A percentile compares a stretch with the other conserved stretches of the same genome.
These are phyloP conservation scores for Marasmius fiardii DNA, from an alignment of 1,284 basidiomycete species.

Conservation along the genomic window DNA sequence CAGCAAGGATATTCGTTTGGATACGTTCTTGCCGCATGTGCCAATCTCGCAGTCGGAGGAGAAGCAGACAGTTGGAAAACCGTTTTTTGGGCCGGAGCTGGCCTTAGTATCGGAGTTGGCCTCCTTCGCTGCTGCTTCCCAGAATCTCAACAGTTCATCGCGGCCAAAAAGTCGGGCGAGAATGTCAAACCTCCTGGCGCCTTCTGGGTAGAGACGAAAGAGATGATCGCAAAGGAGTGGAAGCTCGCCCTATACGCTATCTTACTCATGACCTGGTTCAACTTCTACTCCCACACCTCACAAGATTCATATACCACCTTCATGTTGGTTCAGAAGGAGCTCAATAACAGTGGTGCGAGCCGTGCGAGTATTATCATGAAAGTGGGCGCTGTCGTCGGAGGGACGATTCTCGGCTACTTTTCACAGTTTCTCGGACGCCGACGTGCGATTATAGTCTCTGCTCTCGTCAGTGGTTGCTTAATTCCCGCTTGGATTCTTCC, in stretches of 20 bases:
- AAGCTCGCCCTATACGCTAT: constrained; percentile 1
- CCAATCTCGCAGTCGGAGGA: constrained; percentile 11
- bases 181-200: constrained; percentile 6
- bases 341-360: constrained; percentile 8
- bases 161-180: constrained; percentile 12
- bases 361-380: constrained; percentile 15
- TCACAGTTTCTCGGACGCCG: constrained; percentile 12
- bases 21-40: constrained; percentile 12
- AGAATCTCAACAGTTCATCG: constrained; percentile 13
- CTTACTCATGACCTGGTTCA: constrained; percentile 15
- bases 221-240: constrained; percentile 10
- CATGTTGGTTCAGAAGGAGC: constrained; percentile 10
- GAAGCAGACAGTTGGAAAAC: constrained; percentile 11
- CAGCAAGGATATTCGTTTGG: constrained; percentile 16
- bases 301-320: constrained; percentile 14
- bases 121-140: constrained; percentile 12
- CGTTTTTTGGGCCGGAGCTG: constrained; percentile 12
- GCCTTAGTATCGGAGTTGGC: constrained; percentile 9
- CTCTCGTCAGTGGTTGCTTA: constrained; percentile 8
- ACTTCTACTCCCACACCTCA: constrained; percentile 13
- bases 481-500: constrained; percentile 15
- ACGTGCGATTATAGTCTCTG: constrained; percentile 9
- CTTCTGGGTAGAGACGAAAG: constrained; percentile 7
- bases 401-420: constrained; percentile 12
- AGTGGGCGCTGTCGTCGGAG: constrained; percentile 11